Evolutionary conservation across 1,284 basidiomycete genomes (phyloP).

Genomic region (Mycena sp.): DNA sequence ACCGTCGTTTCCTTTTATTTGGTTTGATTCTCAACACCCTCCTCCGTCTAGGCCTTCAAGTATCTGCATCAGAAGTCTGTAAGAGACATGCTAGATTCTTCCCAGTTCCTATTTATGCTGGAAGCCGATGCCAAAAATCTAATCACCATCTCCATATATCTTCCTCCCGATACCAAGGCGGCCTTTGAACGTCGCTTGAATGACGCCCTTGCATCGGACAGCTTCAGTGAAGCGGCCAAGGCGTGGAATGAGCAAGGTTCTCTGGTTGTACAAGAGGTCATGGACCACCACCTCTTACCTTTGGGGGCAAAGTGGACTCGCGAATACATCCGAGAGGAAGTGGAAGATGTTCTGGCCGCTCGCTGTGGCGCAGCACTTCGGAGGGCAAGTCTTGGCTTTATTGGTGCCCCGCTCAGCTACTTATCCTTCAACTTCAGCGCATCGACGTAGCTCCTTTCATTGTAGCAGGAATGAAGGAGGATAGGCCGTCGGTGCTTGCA

Average conservation of each 20-base stretch:
- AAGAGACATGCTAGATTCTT: constrained; percentile 71
- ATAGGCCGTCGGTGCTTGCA: constrained; percentile 82
- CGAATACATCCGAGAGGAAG: constrained; percentile 91
- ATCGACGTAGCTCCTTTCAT: constrained; percentile 81
- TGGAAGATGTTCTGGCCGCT: constrained; percentile 84
- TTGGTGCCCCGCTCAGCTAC: constrained; percentile 27
- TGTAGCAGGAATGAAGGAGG: constrained; percentile 41
- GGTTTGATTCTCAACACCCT: background rate
- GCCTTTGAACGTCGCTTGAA: constrained; percentile 80
- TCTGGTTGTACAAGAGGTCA: constrained; percentile 80
- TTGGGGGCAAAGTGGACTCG: constrained; percentile 87
- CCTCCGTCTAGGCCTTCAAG: constrained; percentile 84
- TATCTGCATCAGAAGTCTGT: constrained; percentile 90
- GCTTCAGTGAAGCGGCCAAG: constrained; percentile 84
- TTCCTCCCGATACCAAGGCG: constrained; percentile 71
- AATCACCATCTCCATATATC: constrained; percentile 79
- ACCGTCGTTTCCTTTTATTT: background rate
- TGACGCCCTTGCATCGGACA: constrained; percentile 87
- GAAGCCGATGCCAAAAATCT: constrained; percentile 91
- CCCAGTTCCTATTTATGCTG: constrained; percentile 93
- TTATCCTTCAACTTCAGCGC: constrained; percentile 55
- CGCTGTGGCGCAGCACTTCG: constrained; percentile 76
- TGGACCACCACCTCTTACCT: constrained; percentile 86
- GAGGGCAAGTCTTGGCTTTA: constrained; percentile 59
- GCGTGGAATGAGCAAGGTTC: constrained; percentile 95